Conservation (phyloP, 1,284 basidiomycete species). For the Apiotrichum mycotoxinovorans region DNA sequence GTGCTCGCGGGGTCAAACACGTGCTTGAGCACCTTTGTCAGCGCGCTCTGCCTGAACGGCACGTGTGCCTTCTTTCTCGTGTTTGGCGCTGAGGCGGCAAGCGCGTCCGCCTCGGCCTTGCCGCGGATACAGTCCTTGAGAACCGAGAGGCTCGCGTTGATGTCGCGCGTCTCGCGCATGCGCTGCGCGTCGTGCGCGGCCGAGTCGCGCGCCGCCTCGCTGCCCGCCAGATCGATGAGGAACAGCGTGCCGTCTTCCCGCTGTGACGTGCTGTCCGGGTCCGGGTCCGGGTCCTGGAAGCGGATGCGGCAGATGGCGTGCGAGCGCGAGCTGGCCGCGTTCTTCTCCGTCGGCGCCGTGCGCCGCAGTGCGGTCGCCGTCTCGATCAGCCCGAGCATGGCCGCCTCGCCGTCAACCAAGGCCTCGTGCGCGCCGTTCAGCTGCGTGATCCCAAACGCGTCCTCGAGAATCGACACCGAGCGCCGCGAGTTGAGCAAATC, state of each 20-base stretch:
- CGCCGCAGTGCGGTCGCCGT: slow-evolving; percentile 1
- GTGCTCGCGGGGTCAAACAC: slow-evolving; percentile 2
- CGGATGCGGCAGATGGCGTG: slow-evolving; percentile 6
- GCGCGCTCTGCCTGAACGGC: slow-evolving; percentile 1
- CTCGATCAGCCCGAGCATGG: background rate
- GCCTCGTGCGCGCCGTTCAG: background rate
- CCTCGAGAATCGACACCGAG: background rate
- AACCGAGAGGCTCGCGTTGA: slow-evolving; percentile 2
- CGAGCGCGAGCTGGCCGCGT: background rate
- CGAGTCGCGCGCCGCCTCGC: slow-evolving; percentile 4
- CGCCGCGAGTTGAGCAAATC: background rate
- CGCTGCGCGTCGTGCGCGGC: slow-evolving; percentile 1
- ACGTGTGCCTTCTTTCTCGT: background rate
- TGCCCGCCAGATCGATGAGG: slow-evolving; percentile 1
- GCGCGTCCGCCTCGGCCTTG: background rate
- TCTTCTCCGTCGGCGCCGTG: slow-evolving; percentile 5
- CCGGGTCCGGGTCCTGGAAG: background rate
- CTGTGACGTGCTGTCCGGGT: background rate
- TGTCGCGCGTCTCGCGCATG: slow-evolving; percentile 6
- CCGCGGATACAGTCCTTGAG: slow-evolving; percentile 9
- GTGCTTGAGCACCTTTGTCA: slow-evolving; percentile 4
- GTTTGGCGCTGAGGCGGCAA: background rate
- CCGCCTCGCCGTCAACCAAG: background rate
- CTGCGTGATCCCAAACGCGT: background rate
- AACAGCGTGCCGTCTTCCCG: slow-evolving; percentile 1